phyloP scores from a whole-genome alignment of 345 rosid genomes.

The Hypericum perforatum region DNA sequence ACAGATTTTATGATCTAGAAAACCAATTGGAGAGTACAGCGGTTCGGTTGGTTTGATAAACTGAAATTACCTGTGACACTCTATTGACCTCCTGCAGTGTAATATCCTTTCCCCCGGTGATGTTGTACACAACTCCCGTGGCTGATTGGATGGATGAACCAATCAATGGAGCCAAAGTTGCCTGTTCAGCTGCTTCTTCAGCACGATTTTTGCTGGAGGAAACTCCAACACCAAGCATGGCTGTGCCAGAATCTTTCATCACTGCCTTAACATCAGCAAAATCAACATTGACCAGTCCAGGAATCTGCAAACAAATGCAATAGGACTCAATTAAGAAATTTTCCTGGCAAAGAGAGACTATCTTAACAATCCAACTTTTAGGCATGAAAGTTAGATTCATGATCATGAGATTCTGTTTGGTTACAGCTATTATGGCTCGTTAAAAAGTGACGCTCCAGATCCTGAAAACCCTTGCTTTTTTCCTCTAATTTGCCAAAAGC shows the following conservation, averaged over 20 bases:
- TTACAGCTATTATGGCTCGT: neutral
- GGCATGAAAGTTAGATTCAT: no score
- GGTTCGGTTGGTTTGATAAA: neutral
- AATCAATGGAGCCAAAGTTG: constrained; percentile 86
- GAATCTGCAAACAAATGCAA: constrained; percentile 47
- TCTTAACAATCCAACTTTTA: no score
- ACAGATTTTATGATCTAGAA: neutral
- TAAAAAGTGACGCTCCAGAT: neutral
- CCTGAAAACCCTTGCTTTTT: no score
- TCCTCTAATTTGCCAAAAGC: neutral
- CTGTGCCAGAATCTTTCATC: constrained; percentile 94
- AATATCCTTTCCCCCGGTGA: constrained; percentile 94
- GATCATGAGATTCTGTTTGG: no score
- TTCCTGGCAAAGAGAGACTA: neutral
- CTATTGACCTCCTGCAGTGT: constrained; percentile 93
- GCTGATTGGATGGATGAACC: constrained; percentile 99
- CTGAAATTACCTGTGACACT: constrained; percentile 67
- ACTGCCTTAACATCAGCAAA: constrained; percentile 97
- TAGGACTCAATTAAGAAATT: neutral
- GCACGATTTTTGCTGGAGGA: constrained; percentile 98
- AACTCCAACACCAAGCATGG: constrained; percentile 99
- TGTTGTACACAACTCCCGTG: constrained; percentile 91
- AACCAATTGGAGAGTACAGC: neutral
- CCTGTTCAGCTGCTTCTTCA: constrained; percentile 98
- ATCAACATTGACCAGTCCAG: constrained; percentile 95